Evolutionary conservation across 106 monocot genomes (phyloP).

Genomic region (Iris macrosiphon): DNA sequence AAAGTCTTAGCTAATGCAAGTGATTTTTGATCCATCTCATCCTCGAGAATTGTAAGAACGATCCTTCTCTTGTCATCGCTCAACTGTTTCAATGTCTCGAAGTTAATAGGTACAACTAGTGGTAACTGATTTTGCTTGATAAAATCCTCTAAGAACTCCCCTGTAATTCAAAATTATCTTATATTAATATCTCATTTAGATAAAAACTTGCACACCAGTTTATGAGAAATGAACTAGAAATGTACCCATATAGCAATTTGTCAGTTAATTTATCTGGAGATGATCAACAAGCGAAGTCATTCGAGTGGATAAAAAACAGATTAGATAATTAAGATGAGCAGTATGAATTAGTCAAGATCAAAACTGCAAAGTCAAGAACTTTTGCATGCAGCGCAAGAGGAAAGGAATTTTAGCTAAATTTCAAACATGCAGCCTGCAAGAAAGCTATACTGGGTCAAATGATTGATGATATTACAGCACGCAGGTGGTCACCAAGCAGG

Average conservation of each 20-base stretch:
- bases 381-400: too few relatives aligned
- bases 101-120: constrained; percentile 66
- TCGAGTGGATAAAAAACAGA: neutral
- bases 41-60: constrained; percentile 66
- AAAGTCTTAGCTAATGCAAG: constrained; percentile 55
- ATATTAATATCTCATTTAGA: neutral
- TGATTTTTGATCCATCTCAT: constrained; percentile 54
- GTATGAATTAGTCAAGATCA: too few relatives aligned
- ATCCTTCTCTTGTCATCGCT: constrained; percentile 75
- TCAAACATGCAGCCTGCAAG: too few relatives aligned
- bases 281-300: neutral
- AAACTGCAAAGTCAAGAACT: too few relatives aligned
- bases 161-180: constrained; percentile 29
- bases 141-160: constrained; percentile 82
- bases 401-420: too few relatives aligned
- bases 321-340: neutral
- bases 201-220: neutral
- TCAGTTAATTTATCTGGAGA: neutral
- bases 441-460: too few relatives aligned
- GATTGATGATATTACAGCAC: too few relatives aligned
- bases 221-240: neutral
- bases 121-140: constrained; percentile 77
- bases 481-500: too few relatives aligned
- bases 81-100: constrained; percentile 81
- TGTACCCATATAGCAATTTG: too few relatives aligned